Conservation (phyloP, 768 basidiomycete genomes). For the Boletus edulis region DNA sequence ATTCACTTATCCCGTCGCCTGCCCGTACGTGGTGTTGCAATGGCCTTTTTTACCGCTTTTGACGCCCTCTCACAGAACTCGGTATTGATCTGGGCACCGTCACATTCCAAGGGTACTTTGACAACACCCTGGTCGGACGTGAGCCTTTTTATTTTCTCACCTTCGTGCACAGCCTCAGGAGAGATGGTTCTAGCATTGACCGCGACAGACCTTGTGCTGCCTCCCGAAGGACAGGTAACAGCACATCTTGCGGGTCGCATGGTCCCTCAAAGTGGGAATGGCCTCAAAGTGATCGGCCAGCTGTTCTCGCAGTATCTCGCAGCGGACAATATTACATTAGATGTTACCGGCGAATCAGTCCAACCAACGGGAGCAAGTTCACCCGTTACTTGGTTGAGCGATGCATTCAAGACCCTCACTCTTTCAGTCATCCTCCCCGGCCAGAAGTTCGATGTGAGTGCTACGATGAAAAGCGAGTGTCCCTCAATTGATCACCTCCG, state of each 20-base stretch:
- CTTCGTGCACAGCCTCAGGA: not conserved
- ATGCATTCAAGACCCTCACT: conserved; percentile 67
- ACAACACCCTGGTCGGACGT: conserved; percentile 59
- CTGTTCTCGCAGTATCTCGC: conserved; percentile 68
- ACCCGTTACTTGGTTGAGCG: conserved; percentile 60
- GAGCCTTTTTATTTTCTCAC: conserved; percentile 26
- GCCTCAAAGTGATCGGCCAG: conserved; percentile 50
- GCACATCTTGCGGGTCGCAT: conserved; percentile 64
- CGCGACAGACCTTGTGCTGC: conserved; percentile 48
- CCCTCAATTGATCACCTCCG: not conserved
- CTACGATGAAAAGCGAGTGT: not conserved
- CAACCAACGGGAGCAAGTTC: conserved; percentile 51
- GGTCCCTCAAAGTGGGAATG: conserved; percentile 55
- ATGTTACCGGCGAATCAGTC: conserved; percentile 57
- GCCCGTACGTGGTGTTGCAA: conserved; percentile 48
- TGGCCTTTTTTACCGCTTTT: conserved; percentile 1
- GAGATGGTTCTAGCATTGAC: conserved; percentile 44
- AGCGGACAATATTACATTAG: conserved; percentile 60
- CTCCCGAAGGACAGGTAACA: conserved; percentile 44
- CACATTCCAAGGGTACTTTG: conserved; percentile 60
- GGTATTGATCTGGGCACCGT: conserved; percentile 69
- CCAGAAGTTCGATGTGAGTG: conserved; percentile 47
- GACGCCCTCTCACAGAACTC: conserved; percentile 44
- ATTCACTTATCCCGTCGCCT: conserved; percentile 61
- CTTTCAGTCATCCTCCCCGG: conserved; percentile 63